Conservation (phyloP, 1,139 yeast species). For the Hyphopichia buzzinii region DNA sequence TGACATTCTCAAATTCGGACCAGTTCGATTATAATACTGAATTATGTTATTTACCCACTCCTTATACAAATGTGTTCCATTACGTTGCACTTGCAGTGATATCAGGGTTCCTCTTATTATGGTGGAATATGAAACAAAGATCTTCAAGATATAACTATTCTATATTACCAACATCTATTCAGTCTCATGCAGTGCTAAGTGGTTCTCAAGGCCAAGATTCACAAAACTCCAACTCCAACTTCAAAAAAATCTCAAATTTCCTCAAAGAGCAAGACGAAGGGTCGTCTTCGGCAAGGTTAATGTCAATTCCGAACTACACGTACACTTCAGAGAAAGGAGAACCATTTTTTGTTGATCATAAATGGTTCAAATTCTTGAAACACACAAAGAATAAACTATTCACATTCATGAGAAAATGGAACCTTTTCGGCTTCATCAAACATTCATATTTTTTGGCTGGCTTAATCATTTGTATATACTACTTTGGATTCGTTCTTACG, state of each 20-base stretch:
- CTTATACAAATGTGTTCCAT: slow-evolving; percentile 41
- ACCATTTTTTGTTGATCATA: background rate
- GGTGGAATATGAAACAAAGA: slow-evolving; percentile 31
- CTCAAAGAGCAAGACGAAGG: slow-evolving; percentile 22
- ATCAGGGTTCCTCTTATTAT: slow-evolving; percentile 27
- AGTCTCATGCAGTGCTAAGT: slow-evolving; percentile 2
- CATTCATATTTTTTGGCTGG: slow-evolving; percentile 17
- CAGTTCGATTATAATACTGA: slow-evolving; percentile 34
- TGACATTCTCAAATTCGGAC: slow-evolving; percentile 26
- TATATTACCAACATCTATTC: slow-evolving; percentile 8
- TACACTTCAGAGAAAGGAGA: slow-evolving; percentile 5
- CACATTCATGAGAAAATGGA: slow-evolving; percentile 15
- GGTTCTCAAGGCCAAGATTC: background rate
- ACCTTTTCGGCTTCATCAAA: slow-evolving; percentile 15
- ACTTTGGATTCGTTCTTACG: slow-evolving; percentile 16
- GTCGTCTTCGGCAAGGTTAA: slow-evolving; percentile 4
- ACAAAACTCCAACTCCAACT: slow-evolving; percentile 7
- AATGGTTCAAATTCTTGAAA: background rate
- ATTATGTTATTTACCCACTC: slow-evolving; percentile 49
- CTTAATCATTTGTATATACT: slow-evolving; percentile 17
- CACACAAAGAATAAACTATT: background rate
- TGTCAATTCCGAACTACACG: slow-evolving; percentile 14
- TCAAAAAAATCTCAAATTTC: slow-evolving; percentile 22
- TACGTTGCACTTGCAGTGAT: slow-evolving; percentile 40
- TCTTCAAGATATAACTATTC: slow-evolving; percentile 14